Evolutionary conservation across 2,329 filamentous ascomycete genomes (phyloP).

Genomic region (Fusarium staphyleae): DNA sequence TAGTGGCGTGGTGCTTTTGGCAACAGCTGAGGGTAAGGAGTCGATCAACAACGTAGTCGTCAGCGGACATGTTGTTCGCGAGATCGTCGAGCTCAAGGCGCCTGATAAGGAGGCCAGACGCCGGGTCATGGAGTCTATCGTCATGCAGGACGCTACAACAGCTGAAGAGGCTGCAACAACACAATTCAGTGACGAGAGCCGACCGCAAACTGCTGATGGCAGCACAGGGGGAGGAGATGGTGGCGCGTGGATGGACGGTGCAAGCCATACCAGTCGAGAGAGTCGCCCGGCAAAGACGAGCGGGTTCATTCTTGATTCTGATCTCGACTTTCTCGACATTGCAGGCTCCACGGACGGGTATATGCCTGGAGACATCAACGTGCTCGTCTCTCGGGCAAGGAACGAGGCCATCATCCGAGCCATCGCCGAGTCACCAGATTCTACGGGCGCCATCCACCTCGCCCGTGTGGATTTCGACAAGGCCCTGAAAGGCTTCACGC

Average conservation of each 20-base stretch:
- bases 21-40: constrained; percentile 92
- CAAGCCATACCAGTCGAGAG: constrained; percentile 61
- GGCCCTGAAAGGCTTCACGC: constrained; percentile 91
- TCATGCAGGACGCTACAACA: constrained; percentile 60
- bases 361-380: constrained; percentile 91
- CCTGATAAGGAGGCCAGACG: constrained; percentile 91
- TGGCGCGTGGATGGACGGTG: constrained; percentile 79
- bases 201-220: constrained; percentile 64
- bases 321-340: constrained; percentile 89
- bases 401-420: constrained; percentile 92
- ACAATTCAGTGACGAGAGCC: constrained; percentile 55
- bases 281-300: constrained; percentile 49
- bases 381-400: constrained; percentile 85
- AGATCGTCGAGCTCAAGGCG: constrained; percentile 88
- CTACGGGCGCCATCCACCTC: constrained; percentile 65
- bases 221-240: constrained; percentile 61
- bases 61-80: constrained; percentile 88
- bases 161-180: constrained; percentile 47
- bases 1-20: constrained; percentile 83
- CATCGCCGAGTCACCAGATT: constrained; percentile 63
- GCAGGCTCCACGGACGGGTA: constrained; percentile 96
- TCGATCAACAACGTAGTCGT: constrained; percentile 89
- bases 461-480: constrained; percentile 79
- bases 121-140: constrained; percentile 82
- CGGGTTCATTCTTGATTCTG: constrained; percentile 75